Evolutionary conservation across 169 alveolate genomes (phyloP), one percentile per base, ranked within the genome.

Genomic region (Plasmodium cynomolgi): DNA sequence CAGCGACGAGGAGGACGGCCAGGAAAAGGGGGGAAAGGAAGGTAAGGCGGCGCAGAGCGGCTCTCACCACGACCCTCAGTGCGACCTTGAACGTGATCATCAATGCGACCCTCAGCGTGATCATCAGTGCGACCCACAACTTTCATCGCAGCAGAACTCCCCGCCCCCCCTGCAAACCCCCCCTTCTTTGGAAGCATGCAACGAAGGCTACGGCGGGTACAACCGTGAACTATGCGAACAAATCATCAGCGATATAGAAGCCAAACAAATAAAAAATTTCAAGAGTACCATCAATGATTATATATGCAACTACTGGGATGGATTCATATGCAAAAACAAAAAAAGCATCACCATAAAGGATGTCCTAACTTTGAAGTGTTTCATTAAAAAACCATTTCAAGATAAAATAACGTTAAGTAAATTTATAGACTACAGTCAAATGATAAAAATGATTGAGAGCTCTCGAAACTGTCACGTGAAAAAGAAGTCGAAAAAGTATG

Each of bases 281-380:
- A 90, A 90, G 34, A 62, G 56, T n/a, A 81, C 50, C 1, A 80
- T 95, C 37, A 94, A 95, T 29, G 95, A 93, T 17, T 91, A 93
- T 81, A 92, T 95, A 20, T 95, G 96, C 37, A 95, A 95, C 39
- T 95, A 95, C 31, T 95, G 96, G 96, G 97, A 95, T 54, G 97
- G 97, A 7, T 95, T 95, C 72, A 93, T 95, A 23, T 84, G 97
- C 68, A 91, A 95, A 81, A 95, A 95, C 26, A 95, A 95, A 41
- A 95, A 95, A 79, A 81, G 91, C 81, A 82, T 95, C 86, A 91
- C 92, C 26, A 84, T 95, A 81, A 95, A 95, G 56, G 96, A 95
- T 75, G 73, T 95, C 5, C 72, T 95, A 11, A 81, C 95, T 11
- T 93, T 91, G 47, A 95, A 95, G 73, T 95, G 96, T 50, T 95